These are phyloP conservation scores for Phaeomoniella chlamydospora DNA, from an alignment of 2,329 filamentous ascomycete genomes.

Conservation along the genomic window DNA sequence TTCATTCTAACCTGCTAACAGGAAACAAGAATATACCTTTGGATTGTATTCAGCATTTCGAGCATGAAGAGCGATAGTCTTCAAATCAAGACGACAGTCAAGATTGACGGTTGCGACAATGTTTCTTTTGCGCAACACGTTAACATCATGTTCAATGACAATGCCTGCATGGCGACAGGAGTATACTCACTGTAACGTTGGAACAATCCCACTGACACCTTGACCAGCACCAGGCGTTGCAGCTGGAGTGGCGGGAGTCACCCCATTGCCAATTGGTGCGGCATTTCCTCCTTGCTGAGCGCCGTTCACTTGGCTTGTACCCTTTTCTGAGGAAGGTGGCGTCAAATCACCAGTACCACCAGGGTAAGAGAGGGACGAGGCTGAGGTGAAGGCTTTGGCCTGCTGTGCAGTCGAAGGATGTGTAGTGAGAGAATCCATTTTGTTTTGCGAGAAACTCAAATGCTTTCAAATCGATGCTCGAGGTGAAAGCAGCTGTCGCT, in stretches of 20 bases:
- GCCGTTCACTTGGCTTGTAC: slow-evolving; percentile 35
- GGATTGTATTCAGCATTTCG: slow-evolving; percentile 98
- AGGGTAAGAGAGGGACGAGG: slow-evolving; percentile 83
- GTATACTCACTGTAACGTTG: slow-evolving; percentile 90
- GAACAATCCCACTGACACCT: slow-evolving; percentile 77
- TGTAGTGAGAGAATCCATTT: slow-evolving; percentile 81
- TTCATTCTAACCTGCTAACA: too few species aligned
- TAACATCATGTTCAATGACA: slow-evolving; percentile 30
- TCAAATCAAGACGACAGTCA: slow-evolving; percentile 91
- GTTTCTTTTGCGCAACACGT: slow-evolving; percentile 53
- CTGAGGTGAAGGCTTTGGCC: slow-evolving; percentile 89
- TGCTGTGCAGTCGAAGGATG: slow-evolving; percentile 84
- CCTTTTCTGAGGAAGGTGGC: slow-evolving; percentile 60
- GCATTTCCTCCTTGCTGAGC: slow-evolving; percentile 44
- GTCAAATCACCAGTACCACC: slow-evolving; percentile 71
- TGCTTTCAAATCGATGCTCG: slow-evolving; percentile 9
- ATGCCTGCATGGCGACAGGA: slow-evolving; percentile 27
- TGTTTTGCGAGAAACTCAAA: slow-evolving; percentile 21
- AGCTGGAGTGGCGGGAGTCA: slow-evolving; percentile 79
- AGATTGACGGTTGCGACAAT: slow-evolving; percentile 98
- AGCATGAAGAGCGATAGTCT: slow-evolving; percentile 96
- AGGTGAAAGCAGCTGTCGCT: slow-evolving; percentile 4
- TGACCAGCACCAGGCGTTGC: slow-evolving; percentile 75
- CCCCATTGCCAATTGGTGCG: slow-evolving; percentile 53
- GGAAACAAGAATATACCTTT: slow-evolving; percentile 71